These are phyloP conservation scores for Hysterangium stoloniferum DNA, from an alignment of 768 basidiomycete genomes.

Conservation along the genomic window DNA sequence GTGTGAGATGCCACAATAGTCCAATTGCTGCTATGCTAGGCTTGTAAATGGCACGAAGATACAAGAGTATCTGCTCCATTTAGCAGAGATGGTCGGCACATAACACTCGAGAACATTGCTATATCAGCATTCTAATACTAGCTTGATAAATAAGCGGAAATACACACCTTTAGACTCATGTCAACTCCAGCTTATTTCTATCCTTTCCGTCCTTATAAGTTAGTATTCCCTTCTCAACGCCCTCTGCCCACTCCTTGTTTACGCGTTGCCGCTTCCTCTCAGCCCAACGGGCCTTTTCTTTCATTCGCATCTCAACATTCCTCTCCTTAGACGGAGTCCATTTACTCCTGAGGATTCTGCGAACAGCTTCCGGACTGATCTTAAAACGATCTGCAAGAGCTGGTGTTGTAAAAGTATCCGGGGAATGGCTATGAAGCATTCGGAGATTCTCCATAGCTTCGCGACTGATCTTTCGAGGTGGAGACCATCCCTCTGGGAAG, in stretches of 20 bases:
- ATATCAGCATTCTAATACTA: not conserved
- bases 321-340: conserved; percentile 54
- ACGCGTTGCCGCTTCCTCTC: conserved; percentile 12
- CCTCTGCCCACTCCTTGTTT: conserved; percentile 13
- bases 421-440: conserved; percentile 55
- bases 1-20: too few species aligned
- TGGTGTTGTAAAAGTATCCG: conserved; percentile 54
- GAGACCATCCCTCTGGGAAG: conserved; percentile 68
- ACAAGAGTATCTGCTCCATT: too few species aligned
- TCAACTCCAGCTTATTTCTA: conserved; percentile 2
- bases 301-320: conserved; percentile 18
- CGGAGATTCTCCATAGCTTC: conserved; percentile 80
- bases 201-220: not conserved
- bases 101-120: not conserved
- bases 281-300: conserved; percentile 12
- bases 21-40: too few species aligned
- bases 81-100: too few species aligned
- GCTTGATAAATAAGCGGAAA: not conserved
- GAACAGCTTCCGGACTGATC: conserved; percentile 74
- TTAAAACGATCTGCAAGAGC: conserved; percentile 70
- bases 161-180: not conserved
- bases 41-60: too few species aligned
- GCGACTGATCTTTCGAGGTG: conserved; percentile 71
- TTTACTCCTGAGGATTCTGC: conserved; percentile 68
- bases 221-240: conserved; percentile 12